Evolutionary conservation across 2,329 filamentous ascomycete species (phyloP).

Genomic region (Fusarium chaquense): DNA sequence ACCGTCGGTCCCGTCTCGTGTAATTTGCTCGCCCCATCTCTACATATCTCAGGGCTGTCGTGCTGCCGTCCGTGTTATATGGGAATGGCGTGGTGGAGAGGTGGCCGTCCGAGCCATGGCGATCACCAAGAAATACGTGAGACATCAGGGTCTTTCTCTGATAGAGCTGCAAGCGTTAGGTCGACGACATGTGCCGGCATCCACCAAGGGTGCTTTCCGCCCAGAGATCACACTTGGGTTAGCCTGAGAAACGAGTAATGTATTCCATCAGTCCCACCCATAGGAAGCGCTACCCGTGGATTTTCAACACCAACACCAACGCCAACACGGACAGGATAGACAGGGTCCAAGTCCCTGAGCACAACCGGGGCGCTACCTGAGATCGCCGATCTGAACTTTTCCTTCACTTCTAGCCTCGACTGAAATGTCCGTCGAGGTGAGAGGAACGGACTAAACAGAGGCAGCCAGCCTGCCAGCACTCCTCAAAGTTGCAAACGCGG

Average conservation of each 20-base stretch:
- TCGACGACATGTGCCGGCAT: not conserved
- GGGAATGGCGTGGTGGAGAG: not conserved
- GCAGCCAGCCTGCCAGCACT: not conserved
- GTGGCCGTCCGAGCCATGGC: constrained; percentile 26
- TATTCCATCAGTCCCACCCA: constrained; percentile 19
- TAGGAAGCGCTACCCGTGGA: constrained; percentile 24
- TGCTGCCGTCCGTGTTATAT: not conserved
- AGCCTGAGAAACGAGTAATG: constrained; percentile 18
- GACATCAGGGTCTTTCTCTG: constrained; percentile 17
- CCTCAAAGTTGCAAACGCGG: constrained; percentile 16
- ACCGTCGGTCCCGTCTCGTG: constrained; percentile 14
- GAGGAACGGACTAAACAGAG: constrained; percentile 14
- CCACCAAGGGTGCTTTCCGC: not conserved
- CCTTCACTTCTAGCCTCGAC: constrained; percentile 35
- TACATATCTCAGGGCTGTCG: not conserved
- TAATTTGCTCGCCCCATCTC: constrained; percentile 32
- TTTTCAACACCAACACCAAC: constrained; percentile 25
- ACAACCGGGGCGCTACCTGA: constrained; percentile 11
- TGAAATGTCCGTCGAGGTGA: constrained; percentile 43
- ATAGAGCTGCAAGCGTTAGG: not conserved
- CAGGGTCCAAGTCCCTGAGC: constrained; percentile 25
- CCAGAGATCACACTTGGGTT: not conserved
- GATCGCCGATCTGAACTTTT: constrained; percentile 34
- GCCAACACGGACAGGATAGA: constrained; percentile 25
- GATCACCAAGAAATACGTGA: constrained; percentile 31